Evolutionary conservation across 805 yeast genomes (phyloP).

Genomic region (Candida palmyrensis): DNA sequence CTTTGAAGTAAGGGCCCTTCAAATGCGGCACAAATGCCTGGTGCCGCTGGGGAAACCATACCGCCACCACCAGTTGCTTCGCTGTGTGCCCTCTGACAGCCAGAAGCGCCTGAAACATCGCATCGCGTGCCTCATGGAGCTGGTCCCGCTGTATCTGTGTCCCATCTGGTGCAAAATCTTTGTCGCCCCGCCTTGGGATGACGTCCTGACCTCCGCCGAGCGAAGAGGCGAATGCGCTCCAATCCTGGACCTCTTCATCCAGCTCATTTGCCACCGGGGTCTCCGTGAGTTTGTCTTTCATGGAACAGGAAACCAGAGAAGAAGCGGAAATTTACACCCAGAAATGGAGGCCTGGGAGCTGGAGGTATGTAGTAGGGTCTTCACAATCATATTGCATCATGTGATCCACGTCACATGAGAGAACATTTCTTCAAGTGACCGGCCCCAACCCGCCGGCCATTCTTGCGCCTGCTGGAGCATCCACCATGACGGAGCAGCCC

Average conservation of each 20-base stretch:
- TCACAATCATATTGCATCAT: too few relatives aligned
- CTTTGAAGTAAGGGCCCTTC: slow-evolving; percentile 67
- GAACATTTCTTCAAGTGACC: too few relatives aligned
- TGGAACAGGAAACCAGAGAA: too few relatives aligned
- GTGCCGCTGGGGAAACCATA: slow-evolving; percentile 30
- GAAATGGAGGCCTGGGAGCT: too few relatives aligned
- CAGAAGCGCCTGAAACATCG: slow-evolving; percentile 67
- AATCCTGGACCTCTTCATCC: slow-evolving; percentile 27
- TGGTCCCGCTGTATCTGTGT: slow-evolving; percentile 45
- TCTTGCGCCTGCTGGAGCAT: too few relatives aligned
- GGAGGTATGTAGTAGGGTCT: too few relatives aligned
- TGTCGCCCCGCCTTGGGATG: slow-evolving; percentile 73
- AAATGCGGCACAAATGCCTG: slow-evolving; percentile 39
- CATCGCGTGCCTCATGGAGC: slow-evolving; percentile 51
- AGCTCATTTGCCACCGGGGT: too few relatives aligned
- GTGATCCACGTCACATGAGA: too few relatives aligned
- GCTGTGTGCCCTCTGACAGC: slow-evolving; percentile 42
- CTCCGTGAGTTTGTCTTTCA: too few relatives aligned
- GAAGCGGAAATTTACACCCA: too few relatives aligned
- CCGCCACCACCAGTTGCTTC: slow-evolving; percentile 50
- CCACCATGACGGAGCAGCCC: too few relatives aligned
- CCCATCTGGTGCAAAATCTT: slow-evolving; percentile 83
- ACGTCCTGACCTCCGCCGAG: slow-evolving; percentile 3
- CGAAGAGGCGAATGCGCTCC: slow-evolving; percentile 17
- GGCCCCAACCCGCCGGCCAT: too few relatives aligned